Conservation (phyloP, 345 rosid genomes). For the Murraya koenigii region DNA sequence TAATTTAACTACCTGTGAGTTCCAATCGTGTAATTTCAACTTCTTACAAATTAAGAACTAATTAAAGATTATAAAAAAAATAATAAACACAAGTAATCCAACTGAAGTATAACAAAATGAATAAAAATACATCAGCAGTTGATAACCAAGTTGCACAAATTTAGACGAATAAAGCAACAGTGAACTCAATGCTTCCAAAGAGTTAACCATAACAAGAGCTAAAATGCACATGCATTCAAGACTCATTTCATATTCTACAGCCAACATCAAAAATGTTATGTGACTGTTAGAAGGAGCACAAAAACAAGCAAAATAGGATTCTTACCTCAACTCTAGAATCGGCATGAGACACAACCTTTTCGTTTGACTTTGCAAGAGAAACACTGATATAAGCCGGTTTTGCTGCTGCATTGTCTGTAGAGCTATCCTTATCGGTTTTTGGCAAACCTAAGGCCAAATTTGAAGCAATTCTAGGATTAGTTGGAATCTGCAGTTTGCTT, state of each 20-base stretch:
- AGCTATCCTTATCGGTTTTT: constrained; percentile 65
- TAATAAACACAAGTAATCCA: neutral
- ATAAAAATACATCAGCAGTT: neutral
- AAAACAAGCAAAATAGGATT: constrained; percentile 16
- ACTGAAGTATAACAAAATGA: neutral
- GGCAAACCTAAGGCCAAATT: constrained; percentile 69
- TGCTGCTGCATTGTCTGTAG: constrained; percentile 34
- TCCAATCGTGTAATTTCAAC: neutral
- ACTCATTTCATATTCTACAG: neutral
- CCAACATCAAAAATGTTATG: neutral
- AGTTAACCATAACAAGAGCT: neutral
- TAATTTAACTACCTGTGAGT: neutral
- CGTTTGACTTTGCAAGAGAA: constrained; percentile 63
- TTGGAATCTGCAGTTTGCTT: constrained; percentile 89
- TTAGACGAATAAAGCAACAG: neutral
- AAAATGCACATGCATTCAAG: neutral
- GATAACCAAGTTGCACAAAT: neutral
- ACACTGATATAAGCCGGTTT: constrained; percentile 89
- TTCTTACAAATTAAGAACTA: neutral
- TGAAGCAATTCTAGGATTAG: constrained; percentile 97
- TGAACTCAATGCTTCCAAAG: neutral
- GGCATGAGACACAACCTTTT: constrained; percentile 37
- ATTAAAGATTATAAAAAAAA: neutral
- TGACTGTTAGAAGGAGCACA: neutral
- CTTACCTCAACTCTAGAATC: constrained; percentile 72